A percentile compares a stretch with the other conserved stretches of the same genome.
Evolutionary conservation across 805 yeast species (phyloP).

Genomic region (Saturnispora gosingensis): DNA sequence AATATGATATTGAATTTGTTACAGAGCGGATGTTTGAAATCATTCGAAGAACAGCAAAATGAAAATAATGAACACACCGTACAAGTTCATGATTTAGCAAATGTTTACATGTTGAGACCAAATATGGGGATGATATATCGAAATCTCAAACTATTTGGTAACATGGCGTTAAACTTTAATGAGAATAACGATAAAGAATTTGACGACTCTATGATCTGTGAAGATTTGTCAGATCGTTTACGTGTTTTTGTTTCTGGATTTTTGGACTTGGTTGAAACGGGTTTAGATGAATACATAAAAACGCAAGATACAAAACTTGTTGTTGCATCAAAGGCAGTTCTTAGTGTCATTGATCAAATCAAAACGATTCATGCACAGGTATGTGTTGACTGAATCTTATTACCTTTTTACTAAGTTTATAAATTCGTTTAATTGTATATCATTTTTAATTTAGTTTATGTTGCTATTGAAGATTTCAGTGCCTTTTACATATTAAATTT

Average conservation of each 20-base stretch:
- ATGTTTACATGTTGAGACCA: conserved; percentile 43
- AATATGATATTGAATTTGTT: conserved; percentile 27
- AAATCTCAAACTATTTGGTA: conserved; percentile 48
- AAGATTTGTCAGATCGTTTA: conserved; percentile 50
- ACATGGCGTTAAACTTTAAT: conserved; percentile 7
- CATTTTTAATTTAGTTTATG: too few species aligned
- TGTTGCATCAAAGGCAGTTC: conserved; percentile 11
- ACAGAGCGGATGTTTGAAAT: conserved; percentile 18
- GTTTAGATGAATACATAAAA: conserved; percentile 41
- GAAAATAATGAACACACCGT: conserved; percentile 1
- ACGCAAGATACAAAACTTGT: conserved; percentile 36
- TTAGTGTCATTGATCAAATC: conserved; percentile 14
- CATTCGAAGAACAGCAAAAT: conserved; percentile 10
- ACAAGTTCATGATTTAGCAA: conserved; percentile 39
- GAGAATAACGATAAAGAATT: conserved; percentile 2
- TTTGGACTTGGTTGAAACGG: conserved; percentile 36
- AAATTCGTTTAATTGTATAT: too few species aligned
- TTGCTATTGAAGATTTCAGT: background rate
- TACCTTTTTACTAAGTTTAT: background rate
- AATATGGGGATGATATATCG: conserved; percentile 32
- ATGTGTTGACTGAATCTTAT: conserved; percentile 4
- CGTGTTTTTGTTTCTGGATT: conserved; percentile 47
- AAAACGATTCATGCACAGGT: conserved; percentile 15
- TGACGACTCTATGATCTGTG: conserved; percentile 31
- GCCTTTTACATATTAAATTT: background rate